These are phyloP conservation scores for Lactarius akahatsu DNA, from an alignment of 768 basidiomycete genomes.

Conservation along the genomic window DNA sequence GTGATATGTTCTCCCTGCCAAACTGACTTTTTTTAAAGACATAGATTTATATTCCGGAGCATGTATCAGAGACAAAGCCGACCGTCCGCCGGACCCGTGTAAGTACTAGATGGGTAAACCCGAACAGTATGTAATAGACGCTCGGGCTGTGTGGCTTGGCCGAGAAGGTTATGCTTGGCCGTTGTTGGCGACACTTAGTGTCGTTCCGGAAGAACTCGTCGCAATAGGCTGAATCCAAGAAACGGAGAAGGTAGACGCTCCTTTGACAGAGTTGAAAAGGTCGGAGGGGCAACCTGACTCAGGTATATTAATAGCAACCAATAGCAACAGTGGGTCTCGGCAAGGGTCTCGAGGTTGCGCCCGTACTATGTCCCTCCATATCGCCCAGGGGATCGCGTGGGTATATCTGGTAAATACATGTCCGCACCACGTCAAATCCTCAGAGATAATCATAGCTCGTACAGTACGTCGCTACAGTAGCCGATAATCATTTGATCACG, in stretches of 20 bases:
- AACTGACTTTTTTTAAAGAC: too few relatives aligned
- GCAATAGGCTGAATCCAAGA: not conserved
- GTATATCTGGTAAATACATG: conserved; percentile 13
- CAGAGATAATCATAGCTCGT: conserved; percentile 1
- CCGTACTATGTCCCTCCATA: not conserved
- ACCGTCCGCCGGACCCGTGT: too few relatives aligned
- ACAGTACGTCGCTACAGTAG: not conserved
- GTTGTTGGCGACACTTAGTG: too few relatives aligned
- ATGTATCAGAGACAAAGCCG: not conserved
- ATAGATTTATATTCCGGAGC: too few relatives aligned
- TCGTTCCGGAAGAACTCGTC: too few relatives aligned
- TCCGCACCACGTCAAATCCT: not conserved
- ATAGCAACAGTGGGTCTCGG: not conserved
- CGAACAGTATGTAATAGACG: too few relatives aligned
- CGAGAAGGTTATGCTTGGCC: too few relatives aligned
- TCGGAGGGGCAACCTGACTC: not conserved
- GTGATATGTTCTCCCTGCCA: not conserved
- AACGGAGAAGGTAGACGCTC: not conserved
- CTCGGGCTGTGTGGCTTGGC: too few relatives aligned
- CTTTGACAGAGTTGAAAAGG: not conserved
- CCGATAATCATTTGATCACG: not conserved
- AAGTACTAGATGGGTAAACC: too few relatives aligned
- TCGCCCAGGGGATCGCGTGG: not conserved
- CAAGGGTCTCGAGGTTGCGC: not conserved
- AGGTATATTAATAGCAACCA: not conserved